Conservation (phyloP, 768 basidiomycete genomes). For the Hydnomerulius pinastri region DNA sequence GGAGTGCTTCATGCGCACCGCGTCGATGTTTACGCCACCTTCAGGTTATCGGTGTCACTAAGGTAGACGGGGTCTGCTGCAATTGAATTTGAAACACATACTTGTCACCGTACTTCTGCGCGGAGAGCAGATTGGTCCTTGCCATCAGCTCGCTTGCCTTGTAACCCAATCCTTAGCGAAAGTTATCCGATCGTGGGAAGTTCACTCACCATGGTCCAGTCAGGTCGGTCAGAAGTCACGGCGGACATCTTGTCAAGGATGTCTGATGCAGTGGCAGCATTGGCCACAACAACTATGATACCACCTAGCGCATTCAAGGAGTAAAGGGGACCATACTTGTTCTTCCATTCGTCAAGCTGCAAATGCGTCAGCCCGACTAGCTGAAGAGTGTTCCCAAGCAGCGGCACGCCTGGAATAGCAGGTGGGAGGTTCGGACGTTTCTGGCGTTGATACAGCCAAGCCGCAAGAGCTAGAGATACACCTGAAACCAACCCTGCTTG, state of each 20-base stretch:
- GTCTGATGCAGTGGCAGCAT: conserved; percentile 8
- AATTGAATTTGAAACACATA: too few relatives aligned
- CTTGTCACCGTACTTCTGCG: conserved; percentile 12
- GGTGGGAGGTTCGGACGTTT: conserved; percentile 5
- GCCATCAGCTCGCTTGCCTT: conserved; percentile 10
- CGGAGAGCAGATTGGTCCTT: conserved; percentile 2
- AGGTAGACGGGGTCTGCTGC: too few relatives aligned
- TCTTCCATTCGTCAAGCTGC: conserved; percentile 13
- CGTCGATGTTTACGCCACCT: conserved; percentile 10
- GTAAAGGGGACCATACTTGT: conserved; percentile 9
- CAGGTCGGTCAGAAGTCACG: conserved; percentile 8
- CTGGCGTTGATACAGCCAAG: not conserved
- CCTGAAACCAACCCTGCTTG: conserved; percentile 3
- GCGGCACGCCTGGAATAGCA: conserved; percentile 4
- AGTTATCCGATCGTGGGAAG: not conserved
- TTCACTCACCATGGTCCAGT: conserved; percentile 9
- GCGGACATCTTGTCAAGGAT: conserved; percentile 11
- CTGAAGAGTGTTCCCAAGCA: conserved; percentile 7
- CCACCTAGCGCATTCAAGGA: conserved; percentile 4
- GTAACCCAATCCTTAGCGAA: not conserved
- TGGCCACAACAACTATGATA: conserved; percentile 14
- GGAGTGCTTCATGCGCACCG: conserved; percentile 6
- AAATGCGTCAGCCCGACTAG: conserved; percentile 6
- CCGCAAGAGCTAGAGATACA: not conserved
- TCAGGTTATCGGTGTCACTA: too few relatives aligned